Evolutionary conservation across 2,329 filamentous ascomycete species (phyloP).

Genomic region (Dactylellina sp.): DNA sequence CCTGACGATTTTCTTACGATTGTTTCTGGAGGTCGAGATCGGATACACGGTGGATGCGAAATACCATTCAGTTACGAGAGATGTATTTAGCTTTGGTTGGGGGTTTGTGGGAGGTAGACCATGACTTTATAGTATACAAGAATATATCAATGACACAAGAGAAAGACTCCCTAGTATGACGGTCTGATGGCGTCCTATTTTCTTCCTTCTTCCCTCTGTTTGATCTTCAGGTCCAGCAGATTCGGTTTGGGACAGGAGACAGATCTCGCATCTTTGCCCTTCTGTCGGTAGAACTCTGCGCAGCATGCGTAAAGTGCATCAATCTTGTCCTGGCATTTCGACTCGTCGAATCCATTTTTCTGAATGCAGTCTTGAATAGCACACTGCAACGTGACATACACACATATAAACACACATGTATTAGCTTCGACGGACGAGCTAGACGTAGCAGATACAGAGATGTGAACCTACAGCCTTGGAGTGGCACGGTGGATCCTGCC

Average conservation of each 20-base stretch:
- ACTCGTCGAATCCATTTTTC: conserved; percentile 86
- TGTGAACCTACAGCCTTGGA: conserved; percentile 42
- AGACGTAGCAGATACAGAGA: too few species aligned
- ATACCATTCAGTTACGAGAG: conserved; percentile 11
- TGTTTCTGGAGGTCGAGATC: conserved; percentile 56
- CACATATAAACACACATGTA: not conserved
- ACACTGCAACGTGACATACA: too few species aligned
- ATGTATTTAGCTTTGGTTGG: too few species aligned
- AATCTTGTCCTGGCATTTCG: conserved; percentile 80
- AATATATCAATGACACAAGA: not conserved
- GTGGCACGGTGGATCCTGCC: conserved; percentile 48
- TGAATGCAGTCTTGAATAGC: conserved; percentile 78
- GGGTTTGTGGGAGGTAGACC: not conserved
- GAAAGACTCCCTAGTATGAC: not conserved
- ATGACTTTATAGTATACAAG: not conserved
- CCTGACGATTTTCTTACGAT: conserved; percentile 53
- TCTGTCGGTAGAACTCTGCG: conserved; percentile 82
- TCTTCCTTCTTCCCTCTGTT: conserved; percentile 74
- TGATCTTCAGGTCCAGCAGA: conserved; percentile 84
- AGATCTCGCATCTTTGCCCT: conserved; percentile 80
- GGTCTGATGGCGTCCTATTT: conserved; percentile 48
- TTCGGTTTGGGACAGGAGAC: conserved; percentile 87
- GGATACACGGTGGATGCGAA: conserved; percentile 56
- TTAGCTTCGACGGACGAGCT: too few species aligned
- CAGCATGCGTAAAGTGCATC: conserved; percentile 95